Base-by-base conservation (phyloP, 2,329 filamentous ascomycete species). In the Microcera coccophila region DNA sequence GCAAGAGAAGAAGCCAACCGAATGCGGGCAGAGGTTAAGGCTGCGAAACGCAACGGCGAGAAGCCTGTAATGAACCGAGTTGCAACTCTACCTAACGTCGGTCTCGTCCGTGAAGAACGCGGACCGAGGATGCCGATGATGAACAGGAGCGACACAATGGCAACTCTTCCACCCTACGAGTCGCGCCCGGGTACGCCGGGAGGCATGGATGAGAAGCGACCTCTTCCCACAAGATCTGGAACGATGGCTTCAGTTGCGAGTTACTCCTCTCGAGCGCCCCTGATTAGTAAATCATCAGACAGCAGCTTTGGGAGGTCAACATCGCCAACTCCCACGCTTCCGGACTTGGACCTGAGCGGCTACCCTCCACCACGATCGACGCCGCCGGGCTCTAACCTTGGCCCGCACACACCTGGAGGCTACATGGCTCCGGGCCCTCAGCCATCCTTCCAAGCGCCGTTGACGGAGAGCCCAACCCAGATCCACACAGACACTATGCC, bases 1-100 rank as follows among this genome's bases (percentile, higher is more conserved):
- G 85, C 84, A 39, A 89, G 90, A 56, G 85, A 93, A 40, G 82
- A 85, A 62, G 74, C 73, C 48, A 79, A 75, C 55, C 73, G 75
- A 54, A 67, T 68, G 18, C 78, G 71, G 57, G 74, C 71, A 1
- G 76, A 75, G 48, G 43, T 67, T 19, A 76, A 68, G 55, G 70
- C 67, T 15, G 75, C 75, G 3, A 74, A 72, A 54, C 78, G 76
- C 59, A 74, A 72, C 32, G 63, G 79, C 39, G 78, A 77, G 38
- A 72, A 74, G 48, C 59, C 69, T 17, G 64, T 67, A 1, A 52
- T 73, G 20, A 72, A 75, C 31, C 72, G 79, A 43, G 75, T 81
- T 54, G 81, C 82, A n/a, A 90, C 87, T 0, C 60, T 91, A 5
- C 69, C 76, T 39, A 55, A 63, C 38, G 45, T 74, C 22, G 55